Conservation (phyloP, 345 rosid genomes). For the Schrenkiella parvula region DNA sequence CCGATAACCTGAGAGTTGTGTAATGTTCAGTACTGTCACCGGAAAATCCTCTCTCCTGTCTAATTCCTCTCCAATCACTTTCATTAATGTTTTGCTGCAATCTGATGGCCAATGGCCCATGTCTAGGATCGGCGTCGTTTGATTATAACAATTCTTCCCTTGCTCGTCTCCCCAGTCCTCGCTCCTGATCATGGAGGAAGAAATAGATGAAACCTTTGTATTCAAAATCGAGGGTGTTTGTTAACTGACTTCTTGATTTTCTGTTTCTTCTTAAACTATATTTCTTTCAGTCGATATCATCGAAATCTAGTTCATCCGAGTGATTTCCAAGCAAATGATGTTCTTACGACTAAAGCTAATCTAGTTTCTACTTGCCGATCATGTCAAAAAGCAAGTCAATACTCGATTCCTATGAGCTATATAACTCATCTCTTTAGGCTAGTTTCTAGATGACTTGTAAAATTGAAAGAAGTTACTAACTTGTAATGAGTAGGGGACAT, state of each 20-base stretch:
- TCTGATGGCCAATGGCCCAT: constrained; percentile 76
- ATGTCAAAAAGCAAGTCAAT: neutral
- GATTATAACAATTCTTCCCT: constrained; percentile 67
- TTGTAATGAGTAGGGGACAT: constrained; percentile 85
- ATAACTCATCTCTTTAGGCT: neutral
- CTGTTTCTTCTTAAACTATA: no score
- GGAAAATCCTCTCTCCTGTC: constrained; percentile 44
- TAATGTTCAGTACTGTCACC: constrained; percentile 66
- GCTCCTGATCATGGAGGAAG: constrained; percentile 43
- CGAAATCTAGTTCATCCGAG: neutral
- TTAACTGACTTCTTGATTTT: neutral
- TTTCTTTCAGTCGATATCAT: no score
- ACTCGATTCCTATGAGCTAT: neutral
- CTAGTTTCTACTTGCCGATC: neutral
- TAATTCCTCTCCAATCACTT: constrained; percentile 65
- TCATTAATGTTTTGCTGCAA: constrained; percentile 61
- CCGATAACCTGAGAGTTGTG: constrained; percentile 71
- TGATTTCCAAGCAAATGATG: neutral
- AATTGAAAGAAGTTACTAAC: constrained; percentile 34
- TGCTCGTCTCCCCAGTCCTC: constrained; percentile 70
- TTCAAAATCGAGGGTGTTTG: neutral
- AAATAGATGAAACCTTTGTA: constrained; percentile 7
- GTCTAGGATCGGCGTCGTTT: constrained; percentile 54
- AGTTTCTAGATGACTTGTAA: neutral
- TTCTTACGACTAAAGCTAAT: neutral